phyloP scores from a whole-genome alignment of 1,284 basidiomycete genomes.

The Ceratobasidium sp. region DNA sequence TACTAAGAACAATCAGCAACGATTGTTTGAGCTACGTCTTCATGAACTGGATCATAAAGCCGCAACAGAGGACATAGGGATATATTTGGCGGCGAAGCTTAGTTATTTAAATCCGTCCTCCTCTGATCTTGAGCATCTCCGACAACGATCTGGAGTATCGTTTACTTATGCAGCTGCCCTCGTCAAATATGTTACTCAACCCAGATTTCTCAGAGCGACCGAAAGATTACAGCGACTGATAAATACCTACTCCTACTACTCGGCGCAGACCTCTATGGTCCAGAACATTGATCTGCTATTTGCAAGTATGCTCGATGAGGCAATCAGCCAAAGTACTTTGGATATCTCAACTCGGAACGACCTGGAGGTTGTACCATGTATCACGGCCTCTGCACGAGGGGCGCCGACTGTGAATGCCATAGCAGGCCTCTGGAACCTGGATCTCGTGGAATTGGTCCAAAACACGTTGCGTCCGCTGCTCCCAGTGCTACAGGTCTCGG shows the following conservation, averaged over 20 bases:
- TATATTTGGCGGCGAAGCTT: constrained; percentile 2
- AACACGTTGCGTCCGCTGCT: background rate
- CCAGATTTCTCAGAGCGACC: background rate
- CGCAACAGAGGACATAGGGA: constrained; percentile 20
- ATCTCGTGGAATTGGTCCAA: background rate
- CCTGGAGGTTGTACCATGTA: background rate
- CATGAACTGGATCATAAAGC: constrained; percentile 21
- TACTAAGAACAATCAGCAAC: background rate
- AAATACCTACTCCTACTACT: background rate
- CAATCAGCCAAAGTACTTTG: background rate
- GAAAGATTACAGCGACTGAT: background rate
- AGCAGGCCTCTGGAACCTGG: background rate
- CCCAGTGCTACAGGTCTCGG: background rate
- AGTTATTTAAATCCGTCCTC: too few species aligned
- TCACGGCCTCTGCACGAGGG: background rate
- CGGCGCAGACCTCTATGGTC: background rate
- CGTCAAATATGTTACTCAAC: background rate
- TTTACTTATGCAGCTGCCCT: constrained; percentile 25
- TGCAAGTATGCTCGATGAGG: background rate
- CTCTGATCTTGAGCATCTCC: background rate
- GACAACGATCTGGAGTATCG: background rate
- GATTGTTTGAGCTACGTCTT: background rate
- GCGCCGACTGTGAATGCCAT: background rate
- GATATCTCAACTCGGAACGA: background rate
- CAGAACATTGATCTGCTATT: background rate